Conservation (phyloP, 306 rosid species). For the Oxytropis ochrocephala region DNA sequence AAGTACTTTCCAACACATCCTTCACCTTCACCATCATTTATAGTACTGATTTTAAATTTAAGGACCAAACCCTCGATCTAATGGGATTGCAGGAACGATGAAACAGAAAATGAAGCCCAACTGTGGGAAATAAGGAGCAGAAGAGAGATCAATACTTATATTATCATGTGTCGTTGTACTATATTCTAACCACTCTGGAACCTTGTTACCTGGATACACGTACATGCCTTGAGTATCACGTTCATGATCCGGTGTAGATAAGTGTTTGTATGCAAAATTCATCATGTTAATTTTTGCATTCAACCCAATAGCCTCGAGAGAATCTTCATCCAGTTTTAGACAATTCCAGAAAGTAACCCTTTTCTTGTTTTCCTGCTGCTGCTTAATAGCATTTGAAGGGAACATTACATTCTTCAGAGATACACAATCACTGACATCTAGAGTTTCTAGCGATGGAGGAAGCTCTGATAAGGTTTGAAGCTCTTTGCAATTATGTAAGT, state of each 20-base stretch:
- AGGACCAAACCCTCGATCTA: neutral
- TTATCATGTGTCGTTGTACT: neutral
- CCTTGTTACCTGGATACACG: conserved; percentile 10
- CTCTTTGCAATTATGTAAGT: neutral
- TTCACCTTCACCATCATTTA: neutral
- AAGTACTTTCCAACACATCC: neutral
- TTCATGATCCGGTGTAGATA: neutral
- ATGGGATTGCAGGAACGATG: neutral
- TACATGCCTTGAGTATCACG: neutral
- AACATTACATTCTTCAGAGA: conserved; percentile 19
- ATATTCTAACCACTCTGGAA: conserved; percentile 18
- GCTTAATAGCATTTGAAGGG: neutral
- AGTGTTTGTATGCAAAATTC: neutral
- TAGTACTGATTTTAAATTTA: neutral
- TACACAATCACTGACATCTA: conserved; percentile 15
- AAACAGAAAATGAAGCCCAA: conserved; percentile 13
- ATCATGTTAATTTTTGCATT: conserved; percentile 13
- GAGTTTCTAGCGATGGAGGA: neutral
- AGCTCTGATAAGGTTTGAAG: conserved; percentile 29
- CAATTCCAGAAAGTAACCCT: conserved; percentile 13
- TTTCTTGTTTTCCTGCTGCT: neutral
- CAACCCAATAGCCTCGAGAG: neutral
- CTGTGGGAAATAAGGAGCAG: neutral
- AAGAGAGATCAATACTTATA: conserved; percentile 8
- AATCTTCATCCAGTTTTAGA: neutral